These are phyloP conservation scores for Jackrogersella minutella DNA, from an alignment of 495 filamentous ascomycete genomes.

Conservation along the genomic window DNA sequence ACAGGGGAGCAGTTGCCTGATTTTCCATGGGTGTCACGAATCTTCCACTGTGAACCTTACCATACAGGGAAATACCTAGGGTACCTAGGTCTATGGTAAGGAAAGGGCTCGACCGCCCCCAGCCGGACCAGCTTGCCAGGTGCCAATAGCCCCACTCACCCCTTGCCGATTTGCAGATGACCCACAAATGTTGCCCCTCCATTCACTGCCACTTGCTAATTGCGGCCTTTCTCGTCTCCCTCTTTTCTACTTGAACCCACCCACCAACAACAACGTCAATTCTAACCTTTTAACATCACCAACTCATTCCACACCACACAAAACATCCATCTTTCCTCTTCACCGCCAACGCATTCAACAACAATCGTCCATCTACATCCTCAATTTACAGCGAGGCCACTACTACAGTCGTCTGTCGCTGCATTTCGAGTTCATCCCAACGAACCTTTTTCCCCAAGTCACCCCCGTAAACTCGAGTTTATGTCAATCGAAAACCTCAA, in stretches of 20 bases:
- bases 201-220: constrained; percentile 30
- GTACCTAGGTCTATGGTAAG: too few relatives aligned
- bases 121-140: constrained; percentile 10
- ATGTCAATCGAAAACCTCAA: constrained; percentile 99
- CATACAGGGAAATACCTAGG: background rate
- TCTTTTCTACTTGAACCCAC: constrained; percentile 39
- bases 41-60: constrained; percentile 12
- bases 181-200: constrained; percentile 43
- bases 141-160: constrained; percentile 30
- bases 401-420: constrained; percentile 56
- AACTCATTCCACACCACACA: constrained; percentile 5
- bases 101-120: too few relatives aligned
- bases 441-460: constrained; percentile 54
- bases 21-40: constrained; percentile 33
- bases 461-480: constrained; percentile 75
- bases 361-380: constrained; percentile 8
- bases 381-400: constrained; percentile 46
- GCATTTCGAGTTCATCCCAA: constrained; percentile 41
- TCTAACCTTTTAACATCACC: constrained; percentile 22
- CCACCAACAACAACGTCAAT: constrained; percentile 38
- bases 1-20: constrained; percentile 19
- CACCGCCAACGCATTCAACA: constrained; percentile 8
- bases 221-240: constrained; percentile 39
- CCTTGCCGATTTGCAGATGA: constrained; percentile 34
- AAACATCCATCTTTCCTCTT: constrained; percentile 15